A percentile compares a stretch with the other conserved stretches of the same genome.
Evolutionary conservation across 257 asterid genomes (phyloP).

Genomic region (Penstemon newberryi): DNA sequence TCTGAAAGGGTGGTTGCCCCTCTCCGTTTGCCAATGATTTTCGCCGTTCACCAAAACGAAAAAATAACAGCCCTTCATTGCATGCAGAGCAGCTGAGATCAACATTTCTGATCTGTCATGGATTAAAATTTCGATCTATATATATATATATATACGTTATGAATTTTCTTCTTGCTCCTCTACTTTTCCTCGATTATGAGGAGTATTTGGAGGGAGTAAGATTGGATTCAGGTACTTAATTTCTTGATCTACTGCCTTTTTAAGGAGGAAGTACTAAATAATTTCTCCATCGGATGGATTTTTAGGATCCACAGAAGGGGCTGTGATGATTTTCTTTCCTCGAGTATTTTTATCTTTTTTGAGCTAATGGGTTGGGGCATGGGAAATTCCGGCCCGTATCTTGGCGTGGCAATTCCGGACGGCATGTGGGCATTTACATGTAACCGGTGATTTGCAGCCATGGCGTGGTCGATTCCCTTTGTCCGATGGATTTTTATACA

Average conservation of each 20-base stretch:
- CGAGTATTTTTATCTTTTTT: too few species aligned
- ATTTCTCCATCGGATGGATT: too few species aligned
- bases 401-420: slow-evolving; percentile 12
- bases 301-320: background rate
- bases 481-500: too few species aligned
- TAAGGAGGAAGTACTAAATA: too few species aligned
- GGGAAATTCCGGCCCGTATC: slow-evolving; percentile 2
- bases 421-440: background rate
- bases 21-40: slow-evolving; percentile 9
- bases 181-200: too few species aligned
- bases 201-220: too few species aligned
- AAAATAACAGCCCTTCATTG: background rate
- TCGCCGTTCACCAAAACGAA: background rate
- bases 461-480: background rate
- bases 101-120: too few species aligned
- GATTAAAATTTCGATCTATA: too few species aligned
- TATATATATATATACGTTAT: background rate
- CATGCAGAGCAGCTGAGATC: too few species aligned
- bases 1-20: slow-evolving; percentile 9
- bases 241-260: too few species aligned
- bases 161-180: background rate
- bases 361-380: slow-evolving; percentile 10
- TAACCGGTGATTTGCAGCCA: slow-evolving; percentile 14
- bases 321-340: slow-evolving; percentile 3
- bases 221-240: too few species aligned